Conservation (phyloP, 1,284 basidiomycete species). For the Leucoagaricus sp. region DNA sequence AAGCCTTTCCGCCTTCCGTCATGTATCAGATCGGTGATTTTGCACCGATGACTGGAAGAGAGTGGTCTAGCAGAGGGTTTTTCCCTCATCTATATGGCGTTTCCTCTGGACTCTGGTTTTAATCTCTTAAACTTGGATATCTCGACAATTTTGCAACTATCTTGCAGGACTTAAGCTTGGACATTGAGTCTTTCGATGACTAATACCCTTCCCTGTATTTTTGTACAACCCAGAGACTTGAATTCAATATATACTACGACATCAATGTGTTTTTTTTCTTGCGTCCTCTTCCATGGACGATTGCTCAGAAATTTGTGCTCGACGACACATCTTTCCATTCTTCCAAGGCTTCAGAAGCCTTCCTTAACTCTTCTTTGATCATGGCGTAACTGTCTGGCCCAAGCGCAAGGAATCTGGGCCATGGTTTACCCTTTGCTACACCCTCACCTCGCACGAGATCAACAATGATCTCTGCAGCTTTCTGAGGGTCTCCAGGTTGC, state of each 20-base stretch:
- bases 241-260: no score
- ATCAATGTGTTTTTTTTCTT: no score
- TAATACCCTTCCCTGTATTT: no score
- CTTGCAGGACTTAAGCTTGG: no score
- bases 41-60: neutral
- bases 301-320: constrained; percentile 28
- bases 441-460: constrained; percentile 37
- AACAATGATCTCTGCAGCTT: constrained; percentile 31
- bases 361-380: constrained; percentile 21
- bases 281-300: no score
- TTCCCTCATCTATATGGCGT: neutral
- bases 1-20: neutral
- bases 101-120: neutral
- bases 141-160: no score
- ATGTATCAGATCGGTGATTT: neutral
- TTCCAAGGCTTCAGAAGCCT: constrained; percentile 22
- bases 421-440: constrained; percentile 27
- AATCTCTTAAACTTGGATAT: neutral
- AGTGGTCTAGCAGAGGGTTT: neutral
- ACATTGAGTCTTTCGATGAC: no score
- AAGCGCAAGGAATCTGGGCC: constrained; percentile 27
- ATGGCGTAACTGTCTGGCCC: constrained; percentile 28
- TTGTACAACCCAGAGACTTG: no score
- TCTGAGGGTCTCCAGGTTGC: constrained; percentile 37
- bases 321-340: constrained; percentile 32